Evolutionary conservation across 768 basidiomycete genomes (phyloP), one percentile per base, ranked within the genome.

Genomic region (Lactarius indigo): DNA sequence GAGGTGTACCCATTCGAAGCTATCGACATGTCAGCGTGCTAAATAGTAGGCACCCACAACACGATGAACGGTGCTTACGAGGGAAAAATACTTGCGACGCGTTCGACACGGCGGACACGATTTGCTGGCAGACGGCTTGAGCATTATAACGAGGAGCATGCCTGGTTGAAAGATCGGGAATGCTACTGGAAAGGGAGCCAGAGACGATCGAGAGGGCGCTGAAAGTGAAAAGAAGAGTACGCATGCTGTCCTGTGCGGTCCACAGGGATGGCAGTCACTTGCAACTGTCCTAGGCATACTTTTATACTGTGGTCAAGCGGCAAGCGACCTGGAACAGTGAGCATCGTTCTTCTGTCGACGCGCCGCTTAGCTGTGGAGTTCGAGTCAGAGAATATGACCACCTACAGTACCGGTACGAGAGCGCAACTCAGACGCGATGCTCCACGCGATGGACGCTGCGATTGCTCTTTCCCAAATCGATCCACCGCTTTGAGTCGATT

Each of bases 41-140:
- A 2, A 28, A 18, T 4, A 37, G 39, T 26, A 30, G n/a, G 31
- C 15, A 18, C 17, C 41, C 41, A 20, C 41, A 5, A 10, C 3
- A 57, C 9, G n/a, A 31, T 37, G 7, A 20, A 9, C 1, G 20
- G 42, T n/a, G 20, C 44, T 47, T 47, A n/a, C 42, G 9, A n/a
- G 57, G 31, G 20, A 57, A 57, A 20, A 31, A 35, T 2, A 54
- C 52, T 54, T 54, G 72, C 65, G 23, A 71, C 63, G 18, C 20
- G 44, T 47, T 47, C 44, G 44, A 47, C 10, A 47, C 7, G n/a
- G n/a, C 44, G n/a, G 44, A 47, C 44, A 9, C 3, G 18, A 47
- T 47, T n/a, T n/a, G 44, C n/a, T 4, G 8, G 44, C 44, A 47
- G 10, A 50, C n/a, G 12, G 10, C 12, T 50, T 23, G 47, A 23